These are phyloP conservation scores for Candida maris DNA, from an alignment of 805 yeast species.

Conservation along the genomic window DNA sequence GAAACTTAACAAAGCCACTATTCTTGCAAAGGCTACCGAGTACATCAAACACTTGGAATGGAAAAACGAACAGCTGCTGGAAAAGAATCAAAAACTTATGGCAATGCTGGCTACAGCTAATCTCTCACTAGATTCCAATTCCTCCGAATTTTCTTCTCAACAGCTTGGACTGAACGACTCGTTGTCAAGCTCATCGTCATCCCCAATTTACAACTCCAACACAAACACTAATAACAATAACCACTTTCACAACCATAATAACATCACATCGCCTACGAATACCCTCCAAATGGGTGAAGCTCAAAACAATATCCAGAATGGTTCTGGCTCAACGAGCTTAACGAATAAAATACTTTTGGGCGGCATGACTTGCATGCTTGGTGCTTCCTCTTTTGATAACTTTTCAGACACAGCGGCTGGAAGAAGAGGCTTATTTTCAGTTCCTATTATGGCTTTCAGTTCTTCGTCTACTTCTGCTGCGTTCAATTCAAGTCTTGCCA, in stretches of 20 bases:
- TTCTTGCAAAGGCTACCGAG: constrained; percentile 71
- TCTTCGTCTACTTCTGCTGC: constrained; percentile 17
- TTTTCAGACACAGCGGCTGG: constrained; percentile 24
- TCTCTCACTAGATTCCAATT: constrained; percentile 14
- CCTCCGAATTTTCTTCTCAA: constrained; percentile 3
- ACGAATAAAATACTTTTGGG: constrained; percentile 54
- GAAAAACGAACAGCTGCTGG: constrained; percentile 48
- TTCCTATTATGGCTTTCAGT: constrained; percentile 29
- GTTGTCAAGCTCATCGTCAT: constrained; percentile 17
- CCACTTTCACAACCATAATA: constrained; percentile 4
- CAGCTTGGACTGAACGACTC: constrained; percentile 16
- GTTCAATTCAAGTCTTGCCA: constrained; percentile 16
- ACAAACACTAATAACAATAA: constrained; percentile 10
- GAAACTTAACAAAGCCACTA: constrained; percentile 74
- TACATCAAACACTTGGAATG: constrained; percentile 69
- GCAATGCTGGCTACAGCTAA: constrained; percentile 16
- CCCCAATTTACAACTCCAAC: constrained; percentile 17
- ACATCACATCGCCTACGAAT: constrained; percentile 12
- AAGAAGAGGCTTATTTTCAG: constrained; percentile 28
- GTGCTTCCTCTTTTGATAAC: constrained; percentile 56
- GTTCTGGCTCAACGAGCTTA: constrained; percentile 19
- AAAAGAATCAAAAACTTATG: constrained; percentile 44
- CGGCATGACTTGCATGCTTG: constrained; percentile 62
- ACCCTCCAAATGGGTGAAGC: constrained; percentile 7
- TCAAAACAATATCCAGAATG: constrained; percentile 14